These are phyloP conservation scores for Sporothrix mexicana DNA, from an alignment of 2,329 filamentous ascomycete genomes.

Conservation along the genomic window DNA sequence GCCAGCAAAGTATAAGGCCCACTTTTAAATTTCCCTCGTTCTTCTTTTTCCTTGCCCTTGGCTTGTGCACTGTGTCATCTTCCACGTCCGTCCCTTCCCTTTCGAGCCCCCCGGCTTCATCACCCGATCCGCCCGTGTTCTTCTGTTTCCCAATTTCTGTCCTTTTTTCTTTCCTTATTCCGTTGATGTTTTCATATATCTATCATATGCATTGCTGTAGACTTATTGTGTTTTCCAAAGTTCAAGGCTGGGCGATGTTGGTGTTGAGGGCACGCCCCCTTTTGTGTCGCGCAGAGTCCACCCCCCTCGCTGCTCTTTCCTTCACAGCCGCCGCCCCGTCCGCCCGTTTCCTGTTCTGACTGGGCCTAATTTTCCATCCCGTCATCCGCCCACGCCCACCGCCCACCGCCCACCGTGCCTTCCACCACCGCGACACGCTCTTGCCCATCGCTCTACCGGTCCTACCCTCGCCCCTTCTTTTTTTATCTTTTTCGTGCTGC, in stretches of 20 bases:
- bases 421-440: constrained; percentile 33
- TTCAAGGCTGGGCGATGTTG: constrained; percentile 12
- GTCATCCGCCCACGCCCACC: constrained; percentile 39
- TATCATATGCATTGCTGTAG: not conserved
- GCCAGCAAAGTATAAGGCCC: constrained; percentile 23
- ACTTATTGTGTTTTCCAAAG: not conserved
- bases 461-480: constrained; percentile 23
- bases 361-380: constrained; percentile 35
- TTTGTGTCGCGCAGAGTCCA: constrained; percentile 21
- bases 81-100: constrained; percentile 35
- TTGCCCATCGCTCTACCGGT: constrained; percentile 26
- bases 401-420: constrained; percentile 37
- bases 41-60: constrained; percentile 1
- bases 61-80: constrained; percentile 21
- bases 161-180: constrained; percentile 12
- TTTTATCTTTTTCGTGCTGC: not conserved
- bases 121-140: constrained; percentile 40
- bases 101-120: constrained; percentile 39
- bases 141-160: constrained; percentile 29
- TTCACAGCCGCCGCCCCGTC: constrained; percentile 35
- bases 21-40: constrained; percentile 30
- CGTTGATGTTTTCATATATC: constrained; percentile 5
- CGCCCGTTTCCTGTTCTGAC: constrained; percentile 33
- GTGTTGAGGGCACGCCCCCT: constrained; percentile 23
- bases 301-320: constrained; percentile 19